Percentiles rank a stretch among this genome's conserved stretches.
Evolutionary conservation across 1,284 basidiomycete genomes (phyloP).

Genomic region (Mycosarcoma maydis): DNA sequence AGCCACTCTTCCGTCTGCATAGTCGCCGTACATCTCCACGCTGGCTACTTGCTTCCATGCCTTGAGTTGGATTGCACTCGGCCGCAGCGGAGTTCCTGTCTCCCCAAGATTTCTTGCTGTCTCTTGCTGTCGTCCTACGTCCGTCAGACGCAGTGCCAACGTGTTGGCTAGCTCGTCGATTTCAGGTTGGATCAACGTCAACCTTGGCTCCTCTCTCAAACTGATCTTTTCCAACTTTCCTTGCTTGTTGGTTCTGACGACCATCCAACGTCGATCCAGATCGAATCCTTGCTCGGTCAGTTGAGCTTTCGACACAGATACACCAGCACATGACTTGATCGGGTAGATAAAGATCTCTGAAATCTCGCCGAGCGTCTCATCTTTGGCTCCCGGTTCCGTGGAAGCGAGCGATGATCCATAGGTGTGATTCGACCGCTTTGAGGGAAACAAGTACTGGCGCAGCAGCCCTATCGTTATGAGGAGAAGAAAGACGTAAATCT

Average conservation of each 20-base stretch:
- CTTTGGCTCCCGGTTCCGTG: slow-evolving; percentile 21
- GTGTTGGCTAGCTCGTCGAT: slow-evolving; percentile 23
- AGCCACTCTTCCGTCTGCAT: slow-evolving; percentile 44
- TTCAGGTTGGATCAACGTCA: slow-evolving; percentile 39
- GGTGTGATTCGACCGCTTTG: not conserved
- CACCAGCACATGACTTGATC: slow-evolving; percentile 52
- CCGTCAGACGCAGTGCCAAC: slow-evolving; percentile 22
- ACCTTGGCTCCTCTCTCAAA: slow-evolving; percentile 44
- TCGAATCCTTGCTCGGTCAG: slow-evolving; percentile 49
- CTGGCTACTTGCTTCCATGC: slow-evolving; percentile 22
- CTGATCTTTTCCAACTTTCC: slow-evolving; percentile 30
- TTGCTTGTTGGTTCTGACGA: slow-evolving; percentile 10
- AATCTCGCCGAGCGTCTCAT: slow-evolving; percentile 48
- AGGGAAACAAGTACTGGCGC: slow-evolving; percentile 16
- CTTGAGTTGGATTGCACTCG: slow-evolving; percentile 1
- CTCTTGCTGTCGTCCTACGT: not conserved
- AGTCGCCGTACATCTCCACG: slow-evolving; percentile 53
- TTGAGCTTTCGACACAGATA: slow-evolving; percentile 10
- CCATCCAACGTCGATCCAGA: slow-evolving; percentile 56
- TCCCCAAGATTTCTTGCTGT: slow-evolving; percentile 3
- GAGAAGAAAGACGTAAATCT: slow-evolving; percentile 38
- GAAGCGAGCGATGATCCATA: slow-evolving; percentile 6
- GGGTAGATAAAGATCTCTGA: slow-evolving; percentile 51
- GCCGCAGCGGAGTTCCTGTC: slow-evolving; percentile 26
- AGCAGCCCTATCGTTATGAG: slow-evolving; percentile 29